Base-by-base conservation (phyloP, 23 red algal genomes). In the Gracilaria caudata region DNA sequence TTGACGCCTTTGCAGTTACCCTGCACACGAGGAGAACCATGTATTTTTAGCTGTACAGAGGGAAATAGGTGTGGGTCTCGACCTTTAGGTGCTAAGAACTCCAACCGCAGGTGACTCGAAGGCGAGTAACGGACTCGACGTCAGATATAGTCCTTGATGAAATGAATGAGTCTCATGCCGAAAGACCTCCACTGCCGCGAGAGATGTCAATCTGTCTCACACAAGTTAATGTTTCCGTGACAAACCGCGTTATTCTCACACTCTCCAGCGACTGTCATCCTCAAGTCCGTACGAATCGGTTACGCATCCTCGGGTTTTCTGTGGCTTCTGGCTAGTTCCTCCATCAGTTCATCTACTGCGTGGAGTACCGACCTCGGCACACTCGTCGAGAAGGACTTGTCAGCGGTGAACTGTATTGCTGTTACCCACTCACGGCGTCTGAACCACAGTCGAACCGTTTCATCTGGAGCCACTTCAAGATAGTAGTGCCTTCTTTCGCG, bases 401-500 rank as follows among this genome's bases (percentile, higher is more conserved):
- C 24, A 7, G 43, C 40, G 12, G 37, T 49, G 32, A 75, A 43
- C 70, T 75, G 70, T 75, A 49, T 49, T 43, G 26, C 33, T 47
- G 70, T 75, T 38, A 43, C 14, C 70, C 70, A 75, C 6, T 75
- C 38, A 29, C 37, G 37, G 12, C 8, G 37, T 49, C 43, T 43
- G 49, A 75, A 36, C 70, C 70, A 75, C 33, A 75, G 24, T 29
- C 70, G 70, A 45, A 75, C 70, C 16, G 70, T 75, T 29, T 21
- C 43, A 43, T 75, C 70, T 26, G 40, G 7, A 5, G 38, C 70
- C 1, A 29, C 25, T 21, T 75, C 70, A 47, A 75, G 20, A n/a
- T 75, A 75, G 43, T 75, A 36, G 0, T 26, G 37, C 26, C 70
- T 46, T 49, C 70, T 39, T 16, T 43, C 43, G 12, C 70, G 70